Evolutionary conservation across 495 filamentous ascomycete genomes (phyloP), one percentile per base, ranked within the genome.

Genomic region (Xylaria flabelliformis): DNA sequence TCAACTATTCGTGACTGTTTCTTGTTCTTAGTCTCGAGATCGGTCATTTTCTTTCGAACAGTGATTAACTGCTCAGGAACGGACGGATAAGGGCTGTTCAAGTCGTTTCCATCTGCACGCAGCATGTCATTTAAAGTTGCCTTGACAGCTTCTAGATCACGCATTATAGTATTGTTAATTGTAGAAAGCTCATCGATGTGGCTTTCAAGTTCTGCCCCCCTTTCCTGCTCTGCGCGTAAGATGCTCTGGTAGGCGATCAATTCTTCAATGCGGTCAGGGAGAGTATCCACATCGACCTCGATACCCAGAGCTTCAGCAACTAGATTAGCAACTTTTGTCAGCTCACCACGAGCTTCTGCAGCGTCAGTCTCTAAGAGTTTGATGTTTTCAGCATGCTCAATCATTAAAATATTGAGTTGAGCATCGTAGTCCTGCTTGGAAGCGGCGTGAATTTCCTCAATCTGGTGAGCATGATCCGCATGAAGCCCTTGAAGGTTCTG

Each of bases 1-100:
- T 98, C 94, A 9, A 98, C 92, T 10, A 99, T 84, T 56, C 92
- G 90, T 19, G 92, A 92, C 80, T 95, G 95, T 85, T 96, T 97
- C 82, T 94, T 87, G 78, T 88, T 89, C 77, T 87, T 89, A 66
- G 82, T 82, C 72, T 91, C 88, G 32, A 91, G 82, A 62, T 86
- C 84, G 0, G 88, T 85, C 80, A 93, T 90, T 83, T 91, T 90
- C 83, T 92, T 90, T 79, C 92, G 88, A 74, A 93, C 84, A 48
- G 90, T 85, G n/a, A 90, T 85, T 75, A 94, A 85, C 74, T 95
- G 91, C 63, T 90, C 89, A 64, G 89, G 77, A 64, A 92, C 88
- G 19, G 88, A 86, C 71, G 87, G 86, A 56, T 90, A 83, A 19
- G 88, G 82, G 70, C 86, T 84, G 81, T 90, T 85, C 9, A 80